phyloP scores from a whole-genome alignment of 257 asterid species.

The Craterostigma plantagineum region DNA sequence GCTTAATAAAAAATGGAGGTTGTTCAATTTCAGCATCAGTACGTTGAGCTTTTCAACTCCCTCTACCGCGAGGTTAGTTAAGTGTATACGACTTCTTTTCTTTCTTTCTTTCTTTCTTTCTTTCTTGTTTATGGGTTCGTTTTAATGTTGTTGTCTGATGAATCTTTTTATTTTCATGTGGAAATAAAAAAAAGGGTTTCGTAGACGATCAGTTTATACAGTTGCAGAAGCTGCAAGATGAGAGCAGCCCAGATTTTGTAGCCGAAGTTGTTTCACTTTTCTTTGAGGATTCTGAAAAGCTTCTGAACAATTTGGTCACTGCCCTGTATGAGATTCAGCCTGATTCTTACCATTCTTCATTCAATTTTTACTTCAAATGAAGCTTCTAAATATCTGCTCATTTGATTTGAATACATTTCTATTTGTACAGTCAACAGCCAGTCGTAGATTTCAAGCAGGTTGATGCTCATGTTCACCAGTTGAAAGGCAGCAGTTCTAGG shows the following conservation, averaged over 20 bases:
- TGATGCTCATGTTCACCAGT: slow-evolving; percentile 57
- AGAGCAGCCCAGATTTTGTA: slow-evolving; percentile 59
- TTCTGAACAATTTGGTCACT: slow-evolving; percentile 32
- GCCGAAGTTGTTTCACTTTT: slow-evolving; percentile 52
- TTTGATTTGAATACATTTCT: neutral
- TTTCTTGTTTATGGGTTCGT: too few species aligned
- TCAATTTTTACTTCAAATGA: neutral
- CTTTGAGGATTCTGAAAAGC: slow-evolving; percentile 64
- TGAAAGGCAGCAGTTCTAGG: slow-evolving; percentile 76
- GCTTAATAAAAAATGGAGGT: too few species aligned
- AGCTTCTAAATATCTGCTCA: neutral
- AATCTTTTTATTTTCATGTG: neutral
- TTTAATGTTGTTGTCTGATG: too few species aligned
- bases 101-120: too few species aligned
- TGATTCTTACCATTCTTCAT: neutral
- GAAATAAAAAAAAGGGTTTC: slow-evolving; percentile 27
- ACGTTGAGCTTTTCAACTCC: too few species aligned
- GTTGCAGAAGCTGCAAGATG: slow-evolving; percentile 58
- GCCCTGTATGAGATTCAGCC: slow-evolving; percentile 29
- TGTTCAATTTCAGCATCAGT: too few species aligned
- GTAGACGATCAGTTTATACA: slow-evolving; percentile 56
- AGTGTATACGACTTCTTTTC: too few species aligned
- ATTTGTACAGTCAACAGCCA: slow-evolving; percentile 29
- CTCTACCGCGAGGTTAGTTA: too few species aligned
- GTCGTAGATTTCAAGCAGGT: slow-evolving; percentile 49